Base-by-base conservation (phyloP, 2,329 filamentous ascomycete genomes). In the Fragosphaeria purpurea region DNA sequence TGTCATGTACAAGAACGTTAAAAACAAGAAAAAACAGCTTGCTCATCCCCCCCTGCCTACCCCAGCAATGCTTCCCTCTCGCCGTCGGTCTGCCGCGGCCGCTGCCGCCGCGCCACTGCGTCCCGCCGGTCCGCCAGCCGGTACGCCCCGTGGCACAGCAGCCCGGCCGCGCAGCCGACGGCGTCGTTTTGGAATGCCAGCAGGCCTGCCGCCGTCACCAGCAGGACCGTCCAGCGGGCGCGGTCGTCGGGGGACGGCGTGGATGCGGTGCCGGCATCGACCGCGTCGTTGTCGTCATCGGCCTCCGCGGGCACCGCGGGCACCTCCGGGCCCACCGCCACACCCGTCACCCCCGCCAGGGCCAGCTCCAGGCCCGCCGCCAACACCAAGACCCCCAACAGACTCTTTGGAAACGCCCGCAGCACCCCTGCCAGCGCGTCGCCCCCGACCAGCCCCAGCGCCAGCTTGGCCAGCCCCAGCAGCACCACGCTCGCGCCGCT, bases 141-240 rank as follows among this genome's bases (percentile, higher is more conserved):
- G 59, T 89, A 86, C 0, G 80, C 79, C 67, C 77, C 83, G 65
- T 91, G 81, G 63, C 88, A 94, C 4, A 86, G 63, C 73, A 95
- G 78, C 0, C 91, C 91, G 0, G 85, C 87, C 11, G 86, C 53
- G 60, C 96, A 95, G 0, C 91, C 91, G 6, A 95, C 78, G 0
- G 84, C 89, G 66, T 95, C 90, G 61, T 96, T 97, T 64, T 82
- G 85, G 60, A 95, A 95, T 0, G 88, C 88, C 46, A 97, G 67
- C 49, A 95, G 76, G 3, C 85, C 78, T 0, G 86, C 89, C 7
- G 88, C 81, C 0, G 91, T 97, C 55, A 90, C 83, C 52, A 95
- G 74, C 89, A 96, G 94, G 0, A 95, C 83, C 30, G 82, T 86
- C 86, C 88, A 95, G 51, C 89, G 75, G 63, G 88, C 80, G 50